Percentiles rank a stretch among this genome's conserved stretches.
Conservation (phyloP, 1,284 basidiomycete species). For the Boletus smithii region DNA sequence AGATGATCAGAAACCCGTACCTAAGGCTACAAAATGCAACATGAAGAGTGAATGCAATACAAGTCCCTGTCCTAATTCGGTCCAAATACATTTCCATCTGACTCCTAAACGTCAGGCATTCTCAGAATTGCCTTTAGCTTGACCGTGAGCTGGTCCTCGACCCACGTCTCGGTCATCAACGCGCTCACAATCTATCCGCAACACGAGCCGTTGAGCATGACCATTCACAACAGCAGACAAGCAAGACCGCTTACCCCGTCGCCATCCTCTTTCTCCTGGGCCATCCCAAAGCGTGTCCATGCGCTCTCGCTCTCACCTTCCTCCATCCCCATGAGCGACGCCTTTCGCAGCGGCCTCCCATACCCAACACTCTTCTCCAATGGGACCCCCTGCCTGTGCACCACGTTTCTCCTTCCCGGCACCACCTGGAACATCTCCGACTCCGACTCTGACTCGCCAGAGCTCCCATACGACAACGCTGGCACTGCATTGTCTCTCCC, state of each 20-base stretch:
- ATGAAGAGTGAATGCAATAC: no score
- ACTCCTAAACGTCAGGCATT: background rate
- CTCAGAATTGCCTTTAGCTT: background rate
- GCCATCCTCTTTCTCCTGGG: background rate
- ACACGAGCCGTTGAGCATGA: background rate
- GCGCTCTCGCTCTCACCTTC: background rate
- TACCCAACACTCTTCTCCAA: constrained; percentile 7
- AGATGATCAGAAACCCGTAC: no score
- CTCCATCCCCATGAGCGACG: background rate
- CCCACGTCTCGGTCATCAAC: constrained; percentile 4
- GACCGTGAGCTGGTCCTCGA: constrained; percentile 11
- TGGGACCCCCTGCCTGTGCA: background rate
- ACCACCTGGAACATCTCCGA: constrained; percentile 1
- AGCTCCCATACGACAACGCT: constrained; percentile 15
- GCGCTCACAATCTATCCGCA: constrained; percentile 1
- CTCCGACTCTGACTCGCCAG: constrained; percentile 8
- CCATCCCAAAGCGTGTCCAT: background rate
- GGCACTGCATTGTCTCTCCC: constrained; percentile 9
- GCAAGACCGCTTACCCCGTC: constrained; percentile 6
- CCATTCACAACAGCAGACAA: background rate
- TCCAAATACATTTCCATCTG: background rate
- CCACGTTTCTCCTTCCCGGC: background rate
- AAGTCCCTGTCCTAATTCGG: no score
- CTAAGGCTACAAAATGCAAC: constrained; percentile 5
- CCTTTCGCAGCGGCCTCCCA: constrained; percentile 5